A percentile compares a stretch with the other conserved stretches of the same genome.
Conservation (phyloP, 345 rosid genomes). For the Triadica sebifera region DNA sequence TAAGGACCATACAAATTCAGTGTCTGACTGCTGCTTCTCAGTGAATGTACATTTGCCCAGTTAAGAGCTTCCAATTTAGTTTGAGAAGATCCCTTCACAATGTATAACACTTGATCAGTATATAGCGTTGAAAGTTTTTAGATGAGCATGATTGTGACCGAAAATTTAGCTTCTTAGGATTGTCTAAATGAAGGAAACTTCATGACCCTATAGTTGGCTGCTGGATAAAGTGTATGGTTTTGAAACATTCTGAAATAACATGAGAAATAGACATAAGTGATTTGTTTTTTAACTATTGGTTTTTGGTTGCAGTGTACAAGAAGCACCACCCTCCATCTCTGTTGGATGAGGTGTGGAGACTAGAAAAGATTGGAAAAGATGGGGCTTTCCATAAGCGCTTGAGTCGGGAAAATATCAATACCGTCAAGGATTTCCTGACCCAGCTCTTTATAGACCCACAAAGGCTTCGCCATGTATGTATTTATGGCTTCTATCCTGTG, state of each 20-base stretch:
- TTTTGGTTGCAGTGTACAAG: conserved; percentile 71
- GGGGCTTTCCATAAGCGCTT: conserved; percentile 96
- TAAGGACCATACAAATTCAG: not conserved
- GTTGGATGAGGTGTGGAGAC: conserved; percentile 89
- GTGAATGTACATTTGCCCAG: not conserved
- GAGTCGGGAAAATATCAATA: conserved; percentile 58
- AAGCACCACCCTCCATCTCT: conserved; percentile 94
- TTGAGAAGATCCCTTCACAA: not conserved
- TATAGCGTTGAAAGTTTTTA: not conserved
- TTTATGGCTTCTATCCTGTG: conserved; percentile 11
- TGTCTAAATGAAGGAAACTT: not conserved
- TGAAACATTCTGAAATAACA: not conserved
- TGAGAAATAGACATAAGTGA: conserved; percentile 5
- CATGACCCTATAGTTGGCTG: not conserved
- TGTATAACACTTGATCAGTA: not conserved
- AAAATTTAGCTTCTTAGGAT: not conserved
- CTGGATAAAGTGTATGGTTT: not conserved
- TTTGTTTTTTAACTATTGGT: conserved; percentile 2
- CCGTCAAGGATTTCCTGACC: conserved; percentile 83
- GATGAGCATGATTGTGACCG: not conserved
- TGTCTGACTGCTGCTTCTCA: not conserved
- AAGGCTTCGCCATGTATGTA: conserved; percentile 72
- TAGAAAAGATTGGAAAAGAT: conserved; percentile 97
- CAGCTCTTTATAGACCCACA: conserved; percentile 58
- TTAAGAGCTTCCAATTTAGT: not conserved